phyloP scores from a whole-genome alignment of 768 basidiomycete genomes.

The Tulasnella sp. region DNA sequence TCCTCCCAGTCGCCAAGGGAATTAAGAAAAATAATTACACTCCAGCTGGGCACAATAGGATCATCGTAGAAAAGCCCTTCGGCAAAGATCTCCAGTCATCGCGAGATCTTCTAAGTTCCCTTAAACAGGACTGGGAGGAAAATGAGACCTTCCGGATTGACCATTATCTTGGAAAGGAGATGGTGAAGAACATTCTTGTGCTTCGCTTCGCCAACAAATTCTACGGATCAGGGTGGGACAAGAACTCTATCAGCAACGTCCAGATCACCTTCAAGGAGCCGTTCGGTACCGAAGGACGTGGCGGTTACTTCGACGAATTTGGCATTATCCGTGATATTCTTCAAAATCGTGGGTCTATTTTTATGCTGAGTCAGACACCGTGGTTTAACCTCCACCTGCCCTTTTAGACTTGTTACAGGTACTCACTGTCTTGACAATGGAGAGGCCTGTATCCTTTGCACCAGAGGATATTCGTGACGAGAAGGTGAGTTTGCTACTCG shows the following conservation, averaged over 20 bases:
- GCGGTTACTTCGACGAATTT: slow-evolving; percentile 99
- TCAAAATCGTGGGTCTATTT: slow-evolving; percentile 76
- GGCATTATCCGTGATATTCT: slow-evolving; percentile 96
- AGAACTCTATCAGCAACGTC: slow-evolving; percentile 88
- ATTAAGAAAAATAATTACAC: slow-evolving; percentile 72
- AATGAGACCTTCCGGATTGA: slow-evolving; percentile 99
- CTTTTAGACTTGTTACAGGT: slow-evolving; percentile 81
- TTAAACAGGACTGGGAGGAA: slow-evolving; percentile 85
- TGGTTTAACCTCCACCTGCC: not conserved
- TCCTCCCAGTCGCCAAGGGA: slow-evolving; percentile 75
- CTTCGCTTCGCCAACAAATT: slow-evolving; percentile 92
- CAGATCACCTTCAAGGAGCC: slow-evolving; percentile 99
- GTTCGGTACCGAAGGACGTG: slow-evolving; percentile 97
- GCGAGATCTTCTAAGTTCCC: slow-evolving; percentile 55
- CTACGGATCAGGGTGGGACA: slow-evolving; percentile 83
- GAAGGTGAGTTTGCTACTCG: slow-evolving; percentile 47
- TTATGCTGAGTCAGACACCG: not conserved
- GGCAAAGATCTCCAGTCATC: slow-evolving; percentile 87
- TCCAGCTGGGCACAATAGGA: slow-evolving; percentile 62
- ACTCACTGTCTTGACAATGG: slow-evolving; percentile 90
- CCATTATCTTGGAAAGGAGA: slow-evolving; percentile 99
- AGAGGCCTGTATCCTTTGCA: slow-evolving; percentile 92
- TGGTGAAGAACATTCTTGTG: slow-evolving; percentile 98
- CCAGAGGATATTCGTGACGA: slow-evolving; percentile 97
- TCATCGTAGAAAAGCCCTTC: slow-evolving; percentile 98